phyloP scores from a whole-genome alignment of 1,284 basidiomycete species.

The Pseudozyma thailandica region DNA sequence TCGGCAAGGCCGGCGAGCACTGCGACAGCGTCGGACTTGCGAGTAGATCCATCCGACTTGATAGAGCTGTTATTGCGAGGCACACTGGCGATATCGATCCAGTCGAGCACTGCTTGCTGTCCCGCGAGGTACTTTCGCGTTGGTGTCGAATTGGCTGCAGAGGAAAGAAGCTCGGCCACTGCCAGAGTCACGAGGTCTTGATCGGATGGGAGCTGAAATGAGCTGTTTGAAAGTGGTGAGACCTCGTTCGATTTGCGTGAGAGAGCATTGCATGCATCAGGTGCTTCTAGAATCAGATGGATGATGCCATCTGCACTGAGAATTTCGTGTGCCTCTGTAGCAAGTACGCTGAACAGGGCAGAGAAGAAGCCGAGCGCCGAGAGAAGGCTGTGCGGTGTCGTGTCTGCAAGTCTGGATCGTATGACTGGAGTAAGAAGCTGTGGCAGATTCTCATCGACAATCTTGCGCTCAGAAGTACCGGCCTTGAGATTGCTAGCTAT shows the following conservation, averaged over 20 bases:
- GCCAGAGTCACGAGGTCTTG: constrained; percentile 21
- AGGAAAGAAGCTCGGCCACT: constrained; percentile 35
- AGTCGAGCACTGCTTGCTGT: constrained; percentile 42
- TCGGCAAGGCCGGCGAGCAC: constrained; percentile 38
- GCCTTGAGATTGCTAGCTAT: background rate
- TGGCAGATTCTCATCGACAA: constrained; percentile 27
- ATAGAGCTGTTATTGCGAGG: constrained; percentile 3
- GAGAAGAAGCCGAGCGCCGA: constrained; percentile 39
- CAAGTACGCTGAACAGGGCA: constrained; percentile 33
- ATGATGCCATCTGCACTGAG: constrained; percentile 34
- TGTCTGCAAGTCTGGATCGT: constrained; percentile 37
- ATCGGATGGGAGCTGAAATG: constrained; percentile 6
- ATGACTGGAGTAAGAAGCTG: constrained; percentile 38
- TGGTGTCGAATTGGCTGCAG: constrained; percentile 30
- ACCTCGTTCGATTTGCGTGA: background rate
- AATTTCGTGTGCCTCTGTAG: constrained; percentile 33
- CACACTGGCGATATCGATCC: constrained; percentile 35
- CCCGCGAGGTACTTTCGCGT: constrained; percentile 30
- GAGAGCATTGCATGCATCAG: constrained; percentile 27
- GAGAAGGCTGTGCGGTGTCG: constrained; percentile 34
- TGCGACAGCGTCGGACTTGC: constrained; percentile 21
- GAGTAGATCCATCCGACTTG: background rate
- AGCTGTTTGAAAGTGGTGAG: background rate
- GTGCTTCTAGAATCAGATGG: constrained; percentile 33
- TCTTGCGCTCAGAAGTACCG: background rate